phyloP scores from a whole-genome alignment of 305 asterid genomes.

The Fraxinus platypoda region DNA sequence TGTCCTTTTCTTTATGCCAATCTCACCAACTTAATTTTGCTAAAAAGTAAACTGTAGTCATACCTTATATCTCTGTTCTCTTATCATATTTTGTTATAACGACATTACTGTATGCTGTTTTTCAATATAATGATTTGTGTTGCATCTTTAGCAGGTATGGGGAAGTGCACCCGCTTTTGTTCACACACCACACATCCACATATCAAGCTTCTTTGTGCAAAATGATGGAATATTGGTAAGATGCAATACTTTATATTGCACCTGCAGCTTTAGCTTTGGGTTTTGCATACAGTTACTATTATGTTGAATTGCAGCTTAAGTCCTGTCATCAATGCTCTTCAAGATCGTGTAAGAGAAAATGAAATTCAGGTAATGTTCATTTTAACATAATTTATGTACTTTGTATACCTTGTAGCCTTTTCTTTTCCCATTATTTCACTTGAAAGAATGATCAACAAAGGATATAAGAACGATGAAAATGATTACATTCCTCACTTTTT shows the following conservation, averaged over 20 bases:
- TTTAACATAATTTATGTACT: not conserved
- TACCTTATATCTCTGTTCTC: not conserved
- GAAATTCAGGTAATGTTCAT: slow-evolving; percentile 65
- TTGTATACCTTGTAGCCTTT: not conserved
- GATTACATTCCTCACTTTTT: not conserved
- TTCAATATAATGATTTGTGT: not conserved
- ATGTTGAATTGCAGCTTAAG: slow-evolving; percentile 62
- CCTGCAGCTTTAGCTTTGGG: slow-evolving; percentile 5
- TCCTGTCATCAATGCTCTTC: slow-evolving; percentile 83
- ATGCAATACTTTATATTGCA: slow-evolving; percentile 4
- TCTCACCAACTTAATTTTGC: not conserved
- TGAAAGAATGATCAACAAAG: not conserved
- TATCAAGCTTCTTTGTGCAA: slow-evolving; percentile 99
- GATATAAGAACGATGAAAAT: not conserved
- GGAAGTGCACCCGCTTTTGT: slow-evolving; percentile 81
- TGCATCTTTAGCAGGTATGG: slow-evolving; percentile 49
- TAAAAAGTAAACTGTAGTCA: not conserved
- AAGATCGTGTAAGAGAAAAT: slow-evolving; percentile 86
- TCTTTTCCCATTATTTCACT: not conserved
- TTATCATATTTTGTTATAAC: not conserved
- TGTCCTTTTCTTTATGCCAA: not conserved
- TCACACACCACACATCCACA: slow-evolving; percentile 90
- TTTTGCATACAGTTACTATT: slow-evolving; percentile 24
- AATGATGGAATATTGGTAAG: slow-evolving; percentile 90
- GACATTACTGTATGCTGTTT: not conserved